Conservation (phyloP, 176 grass and related monocot genomes). For the Cenchrus americanus region DNA sequence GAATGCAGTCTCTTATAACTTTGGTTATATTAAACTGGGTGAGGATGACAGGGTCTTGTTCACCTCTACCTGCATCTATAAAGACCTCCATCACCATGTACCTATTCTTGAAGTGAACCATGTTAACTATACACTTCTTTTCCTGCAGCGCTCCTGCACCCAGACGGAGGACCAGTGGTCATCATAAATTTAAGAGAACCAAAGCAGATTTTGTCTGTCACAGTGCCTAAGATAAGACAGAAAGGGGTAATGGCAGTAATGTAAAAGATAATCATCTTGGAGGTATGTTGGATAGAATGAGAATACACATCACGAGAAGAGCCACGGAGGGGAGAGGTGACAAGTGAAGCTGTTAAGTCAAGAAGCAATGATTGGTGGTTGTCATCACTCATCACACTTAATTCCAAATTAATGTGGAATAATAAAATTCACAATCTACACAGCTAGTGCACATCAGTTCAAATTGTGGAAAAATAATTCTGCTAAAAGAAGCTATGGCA, state of each 20-base stretch:
- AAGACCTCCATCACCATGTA: conserved; percentile 88
- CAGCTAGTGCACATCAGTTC: neutral
- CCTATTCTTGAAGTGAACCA: conserved; percentile 95
- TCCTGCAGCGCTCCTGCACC: neutral
- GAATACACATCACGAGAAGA: neutral
- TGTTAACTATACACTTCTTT: neutral
- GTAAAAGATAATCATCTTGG: neutral
- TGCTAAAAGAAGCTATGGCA: neutral
- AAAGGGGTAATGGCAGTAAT: neutral
- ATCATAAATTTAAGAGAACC: neutral
- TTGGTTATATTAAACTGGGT: conserved; percentile 66
- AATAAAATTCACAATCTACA: neutral
- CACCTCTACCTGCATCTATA: conserved; percentile 46
- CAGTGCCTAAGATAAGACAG: neutral
- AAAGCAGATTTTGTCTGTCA: neutral
- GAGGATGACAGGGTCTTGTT: conserved; percentile 55
- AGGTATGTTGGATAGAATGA: neutral
- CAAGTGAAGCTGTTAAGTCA: too few relatives aligned
- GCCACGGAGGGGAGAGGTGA: neutral
- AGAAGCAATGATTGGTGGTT: too few relatives aligned
- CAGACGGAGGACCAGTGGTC: neutral
- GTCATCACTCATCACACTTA: neutral
- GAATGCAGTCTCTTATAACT: conserved; percentile 76
- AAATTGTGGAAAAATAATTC: neutral
- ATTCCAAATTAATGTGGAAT: neutral